Base-by-base conservation (phyloP, 306 rosid genomes). In the Acacia confusa region DNA sequence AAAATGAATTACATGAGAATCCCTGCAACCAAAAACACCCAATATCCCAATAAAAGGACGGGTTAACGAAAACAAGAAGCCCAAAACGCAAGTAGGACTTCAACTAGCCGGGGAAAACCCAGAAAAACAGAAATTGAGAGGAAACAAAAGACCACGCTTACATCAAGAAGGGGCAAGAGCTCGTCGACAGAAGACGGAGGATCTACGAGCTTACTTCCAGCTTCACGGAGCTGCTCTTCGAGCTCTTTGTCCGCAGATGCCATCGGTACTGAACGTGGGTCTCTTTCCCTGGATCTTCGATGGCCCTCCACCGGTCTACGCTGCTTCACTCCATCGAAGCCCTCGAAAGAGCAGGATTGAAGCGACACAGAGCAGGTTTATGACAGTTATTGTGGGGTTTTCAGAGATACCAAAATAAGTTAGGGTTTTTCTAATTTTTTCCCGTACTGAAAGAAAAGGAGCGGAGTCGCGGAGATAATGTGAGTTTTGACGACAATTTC, bases 151-250 rank as follows among this genome's bases (percentile, higher is more conserved):
- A 41, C 63, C 16, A 65, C 14, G 78, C 90, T 90, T 91, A 94
- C 98, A 81, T 90, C 88, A 27, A 94, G 93, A 89, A 94, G 85
- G 70, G 74, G 79, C 10, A 94, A 90, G 14, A 94, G 91, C 14
- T 94, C 90, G 1, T 89, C 89, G 22, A 84, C 86, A 28, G 91
- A 65, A 15, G 94, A 61, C 34, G 98, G 94, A 78, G 91, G 92
- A 60, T 89, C 88, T 43, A 77, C 40, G 70, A 94, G 97, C 87
- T 69, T 86, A 65, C 78, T 83, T 1, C 97, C 98, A 76, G 95
- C 96, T 87, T 91, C 88, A 20, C 81, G 24, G 34, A 94, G 97
- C 88, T 88, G 89, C 9, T 81, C 84, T 76, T 92, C 91, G 50
- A 92, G 94, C 78, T 91, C 97, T 36, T 75, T 88, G 25, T 94